Percentiles rank a stretch among this genome's conserved stretches.
Conservation (phyloP, 1,284 basidiomycete genomes). For the Fistulinella staudtii region DNA sequence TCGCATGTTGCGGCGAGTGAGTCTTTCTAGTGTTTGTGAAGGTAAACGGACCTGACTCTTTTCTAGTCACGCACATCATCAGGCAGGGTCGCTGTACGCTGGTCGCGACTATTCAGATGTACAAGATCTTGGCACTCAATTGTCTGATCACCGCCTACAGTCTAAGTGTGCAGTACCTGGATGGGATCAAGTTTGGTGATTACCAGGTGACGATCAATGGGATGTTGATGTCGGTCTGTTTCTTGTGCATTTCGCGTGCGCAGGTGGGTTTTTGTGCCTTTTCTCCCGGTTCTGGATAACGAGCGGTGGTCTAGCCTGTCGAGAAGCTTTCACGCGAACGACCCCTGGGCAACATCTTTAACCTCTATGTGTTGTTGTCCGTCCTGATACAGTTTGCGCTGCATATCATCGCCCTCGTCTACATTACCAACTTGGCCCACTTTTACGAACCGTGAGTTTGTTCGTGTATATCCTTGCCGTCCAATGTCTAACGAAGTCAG, state of each 20-base stretch:
- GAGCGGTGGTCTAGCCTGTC: slow-evolving; percentile 57
- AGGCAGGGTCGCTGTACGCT: slow-evolving; percentile 95
- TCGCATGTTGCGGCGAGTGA: slow-evolving; percentile 88
- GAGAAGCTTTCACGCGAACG: slow-evolving; percentile 90
- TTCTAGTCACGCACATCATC: slow-evolving; percentile 86
- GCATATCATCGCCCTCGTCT: slow-evolving; percentile 84
- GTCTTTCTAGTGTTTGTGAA: slow-evolving; percentile 29
- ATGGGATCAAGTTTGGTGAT: slow-evolving; percentile 97
- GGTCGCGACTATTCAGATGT: slow-evolving; percentile 97
- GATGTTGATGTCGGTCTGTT: slow-evolving; percentile 96
- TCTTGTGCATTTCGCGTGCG: slow-evolving; percentile 94
- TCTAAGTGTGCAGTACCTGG: slow-evolving; percentile 91
- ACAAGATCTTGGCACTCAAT: slow-evolving; percentile 95
- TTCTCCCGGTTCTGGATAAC: not conserved
- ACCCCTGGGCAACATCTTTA: slow-evolving; percentile 92
- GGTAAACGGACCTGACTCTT: slow-evolving; percentile 5
- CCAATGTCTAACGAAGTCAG: slow-evolving; percentile 33
- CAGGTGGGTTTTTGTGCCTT: slow-evolving; percentile 52
- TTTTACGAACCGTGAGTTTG: slow-evolving; percentile 68
- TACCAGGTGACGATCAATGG: slow-evolving; percentile 92
- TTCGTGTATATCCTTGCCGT: not conserved
- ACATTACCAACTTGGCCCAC: slow-evolving; percentile 85
- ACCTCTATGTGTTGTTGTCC: slow-evolving; percentile 87
- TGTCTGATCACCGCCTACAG: slow-evolving; percentile 96
- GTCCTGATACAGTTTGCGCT: slow-evolving; percentile 89